These are phyloP conservation scores for Botrytis hyacinthi DNA, from an alignment of 2,329 filamentous ascomycete species.

Conservation along the genomic window DNA sequence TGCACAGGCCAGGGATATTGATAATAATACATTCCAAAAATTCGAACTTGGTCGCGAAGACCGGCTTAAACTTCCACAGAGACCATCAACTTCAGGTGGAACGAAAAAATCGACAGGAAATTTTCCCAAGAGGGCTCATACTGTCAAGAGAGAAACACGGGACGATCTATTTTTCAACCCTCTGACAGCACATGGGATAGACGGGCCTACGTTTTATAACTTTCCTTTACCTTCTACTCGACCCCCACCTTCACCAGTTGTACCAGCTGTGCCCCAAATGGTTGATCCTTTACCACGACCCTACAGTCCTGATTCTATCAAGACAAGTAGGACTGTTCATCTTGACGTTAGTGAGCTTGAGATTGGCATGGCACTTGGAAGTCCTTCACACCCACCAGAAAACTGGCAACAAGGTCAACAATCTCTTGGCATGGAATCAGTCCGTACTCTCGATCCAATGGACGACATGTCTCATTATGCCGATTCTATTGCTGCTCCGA, in stretches of 20 bases:
- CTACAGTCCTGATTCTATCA: conserved; percentile 11
- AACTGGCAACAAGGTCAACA: conserved; percentile 27
- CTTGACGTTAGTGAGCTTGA: conserved; percentile 20
- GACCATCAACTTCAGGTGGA: conserved; percentile 37
- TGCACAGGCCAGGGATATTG: conserved; percentile 31
- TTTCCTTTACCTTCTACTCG: conserved; percentile 34
- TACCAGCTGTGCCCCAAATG: not conserved
- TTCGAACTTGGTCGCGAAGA: conserved; percentile 28
- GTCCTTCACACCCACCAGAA: conserved; percentile 50
- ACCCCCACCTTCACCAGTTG: conserved; percentile 28
- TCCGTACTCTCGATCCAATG: conserved; percentile 31
- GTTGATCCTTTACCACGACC: not conserved
- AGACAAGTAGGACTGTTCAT: not conserved
- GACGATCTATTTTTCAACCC: conserved; percentile 38
- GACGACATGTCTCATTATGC: conserved; percentile 24
- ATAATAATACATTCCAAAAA: conserved; percentile 24
- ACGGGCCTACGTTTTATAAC: conserved; percentile 32
- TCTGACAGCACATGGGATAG: conserved; percentile 32
- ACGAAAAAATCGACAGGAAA: conserved; percentile 28
- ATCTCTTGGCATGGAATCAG: conserved; percentile 16
- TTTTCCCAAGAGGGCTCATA: conserved; percentile 24
- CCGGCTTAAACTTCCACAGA: conserved; percentile 29
- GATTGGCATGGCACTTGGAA: conserved; percentile 75
- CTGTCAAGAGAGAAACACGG: conserved; percentile 35
- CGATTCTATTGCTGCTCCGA: conserved; percentile 17